A percentile compares a stretch with the other conserved stretches of the same genome.
phyloP scores from a whole-genome alignment of 495 filamentous ascomycete species.

The Glutinoglossum americanum region DNA sequence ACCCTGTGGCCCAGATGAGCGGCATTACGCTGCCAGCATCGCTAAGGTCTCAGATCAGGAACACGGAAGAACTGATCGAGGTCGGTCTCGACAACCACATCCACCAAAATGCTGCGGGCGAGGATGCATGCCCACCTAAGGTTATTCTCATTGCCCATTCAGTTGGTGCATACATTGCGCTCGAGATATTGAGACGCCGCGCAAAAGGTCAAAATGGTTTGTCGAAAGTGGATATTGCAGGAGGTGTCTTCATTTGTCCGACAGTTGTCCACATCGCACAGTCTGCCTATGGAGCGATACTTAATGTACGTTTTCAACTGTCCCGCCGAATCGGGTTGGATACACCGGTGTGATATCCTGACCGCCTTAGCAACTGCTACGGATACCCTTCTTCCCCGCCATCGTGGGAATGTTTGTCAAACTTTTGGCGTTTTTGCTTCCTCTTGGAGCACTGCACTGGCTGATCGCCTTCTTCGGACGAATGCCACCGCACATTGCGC shows the following conservation, averaged over 20 bases:
- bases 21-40: background rate
- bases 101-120: background rate
- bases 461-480: slow-evolving; percentile 17
- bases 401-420: slow-evolving; percentile 30
- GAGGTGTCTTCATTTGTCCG: slow-evolving; percentile 52
- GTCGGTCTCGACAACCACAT: background rate
- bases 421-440: slow-evolving; percentile 24
- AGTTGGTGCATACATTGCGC: slow-evolving; percentile 55
- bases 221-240: slow-evolving; percentile 24
- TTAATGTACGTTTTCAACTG: slow-evolving; percentile 22
- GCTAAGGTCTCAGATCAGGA: slow-evolving; percentile 42
- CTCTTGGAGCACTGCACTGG: slow-evolving; percentile 19
- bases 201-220: slow-evolving; percentile 12
- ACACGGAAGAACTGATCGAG: slow-evolving; percentile 13
- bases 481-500: slow-evolving; percentile 28
- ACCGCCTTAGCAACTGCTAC: background rate
- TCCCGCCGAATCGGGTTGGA: background rate
- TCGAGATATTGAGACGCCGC: slow-evolving; percentile 44
- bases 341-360: background rate
- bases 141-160: slow-evolving; percentile 71
- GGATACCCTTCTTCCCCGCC: slow-evolving; percentile 31
- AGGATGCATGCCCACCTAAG: slow-evolving; percentile 10
- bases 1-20: background rate
- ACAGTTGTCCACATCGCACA: slow-evolving; percentile 54
- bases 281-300: slow-evolving; percentile 37